phyloP scores from a whole-genome alignment of 2,329 filamentous ascomycete species.

The Cladosporium sp. region DNA sequence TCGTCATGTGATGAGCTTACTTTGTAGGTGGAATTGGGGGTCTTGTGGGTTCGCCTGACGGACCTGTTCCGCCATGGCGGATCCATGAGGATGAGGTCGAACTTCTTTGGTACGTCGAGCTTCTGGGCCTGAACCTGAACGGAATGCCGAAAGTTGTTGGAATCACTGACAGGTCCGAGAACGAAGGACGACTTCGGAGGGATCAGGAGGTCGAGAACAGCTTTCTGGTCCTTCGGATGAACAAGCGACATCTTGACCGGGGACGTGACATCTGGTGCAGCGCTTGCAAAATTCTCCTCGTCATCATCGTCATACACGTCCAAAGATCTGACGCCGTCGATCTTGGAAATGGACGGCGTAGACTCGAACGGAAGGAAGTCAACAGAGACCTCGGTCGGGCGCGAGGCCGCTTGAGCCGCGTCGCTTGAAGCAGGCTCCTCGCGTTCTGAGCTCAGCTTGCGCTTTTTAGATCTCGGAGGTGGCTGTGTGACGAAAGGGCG shows the following conservation, averaged over 20 bases:
- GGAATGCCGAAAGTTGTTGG: conserved; percentile 32
- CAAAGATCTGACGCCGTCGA: not conserved
- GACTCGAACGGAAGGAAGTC: not conserved
- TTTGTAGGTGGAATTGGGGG: conserved; percentile 24
- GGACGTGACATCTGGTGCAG: no score
- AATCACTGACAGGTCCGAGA: conserved; percentile 39
- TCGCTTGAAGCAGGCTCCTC: no score
- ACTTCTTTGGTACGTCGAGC: conserved; percentile 42
- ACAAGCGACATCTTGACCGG: not conserved
- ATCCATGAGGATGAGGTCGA: conserved; percentile 66
- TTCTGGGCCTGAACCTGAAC: conserved; percentile 32
- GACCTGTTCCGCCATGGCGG: conserved; percentile 80
- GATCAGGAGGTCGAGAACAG: conserved; percentile 28
- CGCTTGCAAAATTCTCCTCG: not conserved
- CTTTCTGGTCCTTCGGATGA: not conserved
- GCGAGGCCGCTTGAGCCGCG: no score
- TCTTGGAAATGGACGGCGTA: not conserved
- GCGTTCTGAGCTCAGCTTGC: not conserved
- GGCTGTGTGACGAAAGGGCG: conserved; percentile 12
- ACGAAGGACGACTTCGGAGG: conserved; percentile 47
- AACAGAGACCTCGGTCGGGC: not conserved
- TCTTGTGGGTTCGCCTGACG: conserved; percentile 52
- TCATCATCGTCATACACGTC: not conserved
- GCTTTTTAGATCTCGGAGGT: conserved; percentile 6
- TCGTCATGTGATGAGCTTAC: conserved; percentile 39